Conservation (phyloP, 2,329 filamentous ascomycete species). For the Cytospora chrysosperma region DNA sequence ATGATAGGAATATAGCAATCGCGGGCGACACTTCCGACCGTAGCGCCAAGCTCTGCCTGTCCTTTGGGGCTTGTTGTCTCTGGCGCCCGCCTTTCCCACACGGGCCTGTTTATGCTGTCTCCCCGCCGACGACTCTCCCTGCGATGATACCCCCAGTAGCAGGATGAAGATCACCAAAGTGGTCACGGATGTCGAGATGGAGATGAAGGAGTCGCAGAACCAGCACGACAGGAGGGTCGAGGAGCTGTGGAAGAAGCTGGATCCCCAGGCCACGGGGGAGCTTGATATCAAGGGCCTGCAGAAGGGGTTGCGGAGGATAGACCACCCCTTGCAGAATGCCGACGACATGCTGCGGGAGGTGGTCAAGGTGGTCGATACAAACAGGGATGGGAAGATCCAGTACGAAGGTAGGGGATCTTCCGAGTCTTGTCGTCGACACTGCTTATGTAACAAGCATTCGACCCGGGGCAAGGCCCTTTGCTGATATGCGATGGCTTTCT, state of each 20-base stretch:
- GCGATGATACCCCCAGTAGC: constrained; percentile 40
- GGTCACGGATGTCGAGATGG: constrained; percentile 55
- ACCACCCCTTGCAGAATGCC: constrained; percentile 93
- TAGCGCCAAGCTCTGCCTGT: background rate
- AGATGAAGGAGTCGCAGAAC: constrained; percentile 74
- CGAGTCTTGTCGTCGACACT: background rate
- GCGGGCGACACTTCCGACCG: constrained; percentile 7
- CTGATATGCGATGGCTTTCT: constrained; percentile 13
- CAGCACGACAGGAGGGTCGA: constrained; percentile 79
- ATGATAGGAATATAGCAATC: constrained; percentile 15
- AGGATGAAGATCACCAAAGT: constrained; percentile 49
- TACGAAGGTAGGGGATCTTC: constrained; percentile 70
- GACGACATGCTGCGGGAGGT: constrained; percentile 80
- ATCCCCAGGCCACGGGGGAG: constrained; percentile 72
- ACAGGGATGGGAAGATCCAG: constrained; percentile 85
- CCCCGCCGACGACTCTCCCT: constrained; percentile 19
- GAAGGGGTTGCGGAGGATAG: constrained; percentile 81
- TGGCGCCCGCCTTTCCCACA: background rate
- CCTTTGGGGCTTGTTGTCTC: background rate
- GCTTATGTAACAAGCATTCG: constrained; percentile 5
- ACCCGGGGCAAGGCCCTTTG: background rate
- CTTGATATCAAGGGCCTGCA: constrained; percentile 83
- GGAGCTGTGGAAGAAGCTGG: constrained; percentile 79
- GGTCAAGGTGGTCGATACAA: constrained; percentile 76
- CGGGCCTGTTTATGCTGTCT: background rate